Evolutionary conservation across 2,329 filamentous ascomycete species (phyloP).

Genomic region (Sarocladium strictum): DNA sequence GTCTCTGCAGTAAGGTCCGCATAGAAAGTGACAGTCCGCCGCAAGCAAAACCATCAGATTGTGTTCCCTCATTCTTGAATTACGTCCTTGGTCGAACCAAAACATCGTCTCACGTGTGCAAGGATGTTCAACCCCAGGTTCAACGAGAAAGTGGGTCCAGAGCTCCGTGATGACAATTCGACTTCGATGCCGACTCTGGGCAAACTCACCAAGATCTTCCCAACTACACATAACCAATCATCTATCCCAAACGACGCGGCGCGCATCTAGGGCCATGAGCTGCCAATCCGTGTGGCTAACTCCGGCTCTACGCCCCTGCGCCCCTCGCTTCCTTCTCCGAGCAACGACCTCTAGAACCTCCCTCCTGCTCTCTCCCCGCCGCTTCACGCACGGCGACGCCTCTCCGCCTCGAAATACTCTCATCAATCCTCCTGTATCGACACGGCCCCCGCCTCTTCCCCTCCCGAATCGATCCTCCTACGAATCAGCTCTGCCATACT

Average conservation of each 20-base stretch:
- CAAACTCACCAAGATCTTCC: background rate
- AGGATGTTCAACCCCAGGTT: background rate
- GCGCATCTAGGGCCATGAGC: constrained; percentile 21
- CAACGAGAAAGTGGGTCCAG: background rate
- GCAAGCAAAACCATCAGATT: too few species aligned
- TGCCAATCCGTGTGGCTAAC: constrained; percentile 23
- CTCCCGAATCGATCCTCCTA: constrained; percentile 48
- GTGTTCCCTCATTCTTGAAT: too few species aligned
- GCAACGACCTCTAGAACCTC: background rate
- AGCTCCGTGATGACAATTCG: constrained; percentile 6
- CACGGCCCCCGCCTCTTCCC: constrained; percentile 63
- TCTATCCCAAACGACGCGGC: background rate
- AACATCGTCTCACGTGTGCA: too few species aligned
- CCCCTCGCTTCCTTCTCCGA: background rate
- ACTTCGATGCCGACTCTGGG: background rate
- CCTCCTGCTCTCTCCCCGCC: background rate
- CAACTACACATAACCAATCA: background rate
- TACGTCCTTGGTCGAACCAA: too few species aligned
- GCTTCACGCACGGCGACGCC: constrained; percentile 1
- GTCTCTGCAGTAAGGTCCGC: too few species aligned
- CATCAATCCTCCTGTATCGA: constrained; percentile 68
- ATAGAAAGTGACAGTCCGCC: too few species aligned
- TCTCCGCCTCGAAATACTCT: constrained; percentile 18
- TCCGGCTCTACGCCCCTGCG: constrained; percentile 17
- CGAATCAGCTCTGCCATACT: constrained; percentile 35